Base-by-base conservation (phyloP, 179 eudicot species). In the Nepenthes alata region DNA sequence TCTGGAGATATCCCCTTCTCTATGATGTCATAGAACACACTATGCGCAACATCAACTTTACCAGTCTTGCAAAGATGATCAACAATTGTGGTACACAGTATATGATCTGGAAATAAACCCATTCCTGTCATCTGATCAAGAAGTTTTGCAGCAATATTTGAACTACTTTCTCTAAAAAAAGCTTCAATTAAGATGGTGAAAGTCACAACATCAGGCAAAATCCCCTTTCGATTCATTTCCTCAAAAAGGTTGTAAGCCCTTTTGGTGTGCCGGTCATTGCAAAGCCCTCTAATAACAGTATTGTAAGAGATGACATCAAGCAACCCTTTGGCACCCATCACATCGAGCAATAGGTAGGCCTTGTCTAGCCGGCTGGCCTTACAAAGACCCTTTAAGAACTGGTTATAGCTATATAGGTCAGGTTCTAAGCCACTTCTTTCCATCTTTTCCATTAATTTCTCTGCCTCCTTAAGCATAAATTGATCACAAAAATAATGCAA, bases 381-480 rank as follows among this genome's bases (percentile, higher is more conserved):
- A 75, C 97, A 94, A 69, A 93, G 83, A 69, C 99, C 99, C 72
- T 90, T 93, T 45, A 93, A 71, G 67, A 93, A 81, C 75, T 85
- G 87, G 65, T 93, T 93, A 53, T 87, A 87, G 83, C 97, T 89
- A 67, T 87, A 90, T 38, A 63, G 53, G 80, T 93, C 99, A 13
- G 89, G 89, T 48, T 69, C 59, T 34, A 77, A 44, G 36, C 89
- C 94, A 60, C 70, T 74, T 63, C 44, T 71, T 72, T 87, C 85
- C 95, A 93, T 87, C 51, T 69, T 74, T 37, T 65, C 74, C 69
- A 90, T 73, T 71, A 93, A 66, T 68, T 85, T 93, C 73, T 85
- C 95, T 10, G 94, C 95, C 79, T 87, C 86, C 7, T 73, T 75
- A 47, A 93, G 74, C 95, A 83, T 81, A 61, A 80, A 76, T 62